These are phyloP conservation scores for Paspalum notatum DNA, from an alignment of 176 grass and related monocot species.

Conservation along the genomic window DNA sequence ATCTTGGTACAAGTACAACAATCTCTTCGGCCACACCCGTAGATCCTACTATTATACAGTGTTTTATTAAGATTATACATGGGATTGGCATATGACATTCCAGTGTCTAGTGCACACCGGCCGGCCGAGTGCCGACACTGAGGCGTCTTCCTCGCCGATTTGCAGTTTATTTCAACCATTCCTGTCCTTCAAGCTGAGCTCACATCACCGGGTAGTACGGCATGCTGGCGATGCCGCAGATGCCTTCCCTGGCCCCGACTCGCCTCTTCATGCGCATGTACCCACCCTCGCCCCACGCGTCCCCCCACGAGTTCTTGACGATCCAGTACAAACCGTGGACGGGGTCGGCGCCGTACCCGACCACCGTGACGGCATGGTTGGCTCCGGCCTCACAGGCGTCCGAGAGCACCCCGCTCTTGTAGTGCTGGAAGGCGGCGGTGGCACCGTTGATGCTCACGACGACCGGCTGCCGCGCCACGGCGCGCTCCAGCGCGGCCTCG, in stretches of 20 bases:
- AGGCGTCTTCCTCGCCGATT: neutral
- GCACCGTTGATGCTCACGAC: neutral
- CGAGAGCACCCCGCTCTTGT: conserved; percentile 27
- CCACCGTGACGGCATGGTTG: conserved; percentile 31
- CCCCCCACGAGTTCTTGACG: conserved; percentile 34
- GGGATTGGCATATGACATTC: neutral
- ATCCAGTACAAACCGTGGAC: conserved; percentile 3
- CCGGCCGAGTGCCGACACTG: neutral
- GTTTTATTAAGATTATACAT: neutral
- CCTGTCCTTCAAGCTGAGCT: neutral
- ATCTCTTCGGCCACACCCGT: neutral
- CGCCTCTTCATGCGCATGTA: conserved; percentile 15
- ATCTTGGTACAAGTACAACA: neutral
- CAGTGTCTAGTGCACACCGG: neutral
- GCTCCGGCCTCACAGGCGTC: neutral
- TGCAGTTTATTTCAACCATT: neutral
- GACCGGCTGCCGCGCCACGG: conserved; percentile 44
- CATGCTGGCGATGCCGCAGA: neutral
- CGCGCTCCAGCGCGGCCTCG: conserved; percentile 38
- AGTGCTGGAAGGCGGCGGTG: neutral
- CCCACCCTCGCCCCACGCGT: conserved; percentile 25
- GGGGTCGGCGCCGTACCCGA: conserved; percentile 32
- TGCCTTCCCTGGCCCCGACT: neutral
- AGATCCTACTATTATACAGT: neutral
- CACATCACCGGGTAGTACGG: conserved; percentile 5